Evolutionary conservation across 192 early-diverging fungal species (phyloP), one percentile per base, ranked within the genome.

Genomic region (Podila minutissima): DNA sequence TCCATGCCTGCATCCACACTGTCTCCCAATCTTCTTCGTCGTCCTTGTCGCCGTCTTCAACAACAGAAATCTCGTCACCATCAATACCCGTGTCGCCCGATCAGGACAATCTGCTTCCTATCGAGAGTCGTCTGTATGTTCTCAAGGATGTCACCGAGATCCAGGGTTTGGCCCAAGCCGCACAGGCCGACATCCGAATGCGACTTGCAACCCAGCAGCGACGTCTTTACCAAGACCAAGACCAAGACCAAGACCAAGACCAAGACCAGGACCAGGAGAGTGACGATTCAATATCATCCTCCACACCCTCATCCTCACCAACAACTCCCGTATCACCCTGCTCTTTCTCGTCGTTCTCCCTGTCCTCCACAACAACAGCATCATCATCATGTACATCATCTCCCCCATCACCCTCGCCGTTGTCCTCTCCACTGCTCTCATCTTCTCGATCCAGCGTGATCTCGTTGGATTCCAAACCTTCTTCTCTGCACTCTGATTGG

Each of bases 91-190:
- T 41, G 28, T 50, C 64, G 28, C 28, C 53, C 19, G 53, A n/a
- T 55, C 35, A 37, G 35, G 41, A 46, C 41, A 46, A 17, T 11
- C 41, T 13, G 41, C 11, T 4, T 17, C 4, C 13, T 46, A 46
- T 13, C 41, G 41, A 46, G 41, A 46, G 41, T 33, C 71, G 77
- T 12, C 62, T 81, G 28, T 81, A 73, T 50, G 71, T 69, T 7
- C 71, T 81, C 62, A 81, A 81, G 53, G 71, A 81, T 63, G 77
- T 73, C 26, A 73, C 77, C 0, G 63, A 63, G 46, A 81, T 81
- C 53, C 59, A 69, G 4, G 48, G 41, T 6, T 57, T 81, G 19
- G 77, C 66, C 12, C 17, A 64, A 0, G 65, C 62, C 2, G 65
- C 66, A n/a, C 59, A 15, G n/a, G 38, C n/a, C 6, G 63, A 72